Evolutionary conservation across 164 flowering plant genomes (phyloP), one percentile per base, ranked within the genome.

Genomic region (Annona cherimola): DNA sequence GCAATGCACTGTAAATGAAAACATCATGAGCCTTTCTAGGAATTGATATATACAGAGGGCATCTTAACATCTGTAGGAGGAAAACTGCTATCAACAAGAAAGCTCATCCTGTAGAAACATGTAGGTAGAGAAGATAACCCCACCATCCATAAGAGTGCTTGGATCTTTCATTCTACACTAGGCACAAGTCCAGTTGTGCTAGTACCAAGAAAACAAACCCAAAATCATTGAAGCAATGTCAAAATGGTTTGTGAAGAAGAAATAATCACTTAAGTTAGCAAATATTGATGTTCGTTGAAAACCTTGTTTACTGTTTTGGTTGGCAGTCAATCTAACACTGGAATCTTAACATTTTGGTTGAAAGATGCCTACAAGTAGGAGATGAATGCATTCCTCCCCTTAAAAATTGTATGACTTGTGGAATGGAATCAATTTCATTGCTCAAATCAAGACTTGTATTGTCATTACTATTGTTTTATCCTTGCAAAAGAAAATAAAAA

Each of bases 1-100:
- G 91, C 98, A 81, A 92, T 87, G 73, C 98, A 92, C 98, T 92
- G 74, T 79, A 78, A 76, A 75, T 39, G 11, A 72, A 44, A 46
- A 68, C 54, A 68, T 69, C 60, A 71, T 76, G 61, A 73, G 76
- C 26, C 43, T 16, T 26, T 50, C 4, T 35, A 26, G 20, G 57
- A 45, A 8, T 12, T 11, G 11, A 50, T 50, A 50, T 50, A 50
- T 50, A 46, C 55, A 7, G 57, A 50, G 14, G 9, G 2, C 57
- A 7, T 50, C 14, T 16, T 9, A 8, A 50, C 14, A 50, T 11
- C 57, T 50, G 9, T 50, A 11, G 9, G 14, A 0, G 57, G 14
- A 11, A 50, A 50, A 50, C 57, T 50, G 9, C 9, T 8, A 50
- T 16, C 3, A 50, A 50, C 14, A 11, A 50, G 57, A 50, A 50